phyloP scores from a whole-genome alignment of 1,284 basidiomycete genomes.

The Ceratobasidium theobromae region DNA sequence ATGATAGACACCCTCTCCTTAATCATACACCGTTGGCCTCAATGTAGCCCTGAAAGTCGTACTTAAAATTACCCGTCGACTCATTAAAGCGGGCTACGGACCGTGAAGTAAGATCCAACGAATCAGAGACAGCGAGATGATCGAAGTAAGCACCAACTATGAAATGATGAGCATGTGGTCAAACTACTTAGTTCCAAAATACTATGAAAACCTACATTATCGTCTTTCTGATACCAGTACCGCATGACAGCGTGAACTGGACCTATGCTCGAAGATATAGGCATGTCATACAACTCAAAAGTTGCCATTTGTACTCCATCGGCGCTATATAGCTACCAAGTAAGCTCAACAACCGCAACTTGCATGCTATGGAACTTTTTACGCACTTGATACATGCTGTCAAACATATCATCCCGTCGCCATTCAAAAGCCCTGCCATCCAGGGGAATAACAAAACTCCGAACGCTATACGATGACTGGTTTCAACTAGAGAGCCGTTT shows the following conservation, averaged over 20 bases:
- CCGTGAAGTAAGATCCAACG: slow-evolving; percentile 57
- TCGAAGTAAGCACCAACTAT: slow-evolving; percentile 22
- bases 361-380: not conserved
- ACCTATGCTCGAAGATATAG: slow-evolving; percentile 16
- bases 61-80: slow-evolving; percentile 13
- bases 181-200: not conserved
- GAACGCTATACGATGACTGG: not conserved
- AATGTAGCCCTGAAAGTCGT: slow-evolving; percentile 30
- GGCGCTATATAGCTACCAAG: slow-evolving; percentile 3
- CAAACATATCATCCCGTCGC: slow-evolving; percentile 39
- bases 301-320: slow-evolving; percentile 15
- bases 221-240: slow-evolving; percentile 25
- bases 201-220: not conserved
- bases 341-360: not conserved
- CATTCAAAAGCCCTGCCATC: slow-evolving; percentile 51
- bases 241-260: slow-evolving; percentile 20
- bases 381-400: slow-evolving; percentile 22
- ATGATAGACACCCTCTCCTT: not conserved
- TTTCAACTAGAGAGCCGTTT: not conserved
- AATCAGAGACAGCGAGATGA: slow-evolving; percentile 59
- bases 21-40: slow-evolving; percentile 28
- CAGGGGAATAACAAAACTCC: slow-evolving; percentile 30
- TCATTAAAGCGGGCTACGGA: slow-evolving; percentile 8
- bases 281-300: slow-evolving; percentile 28
- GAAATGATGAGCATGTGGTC: not conserved